Evolutionary conservation across 345 rosid species (phyloP).

Genomic region (Populus nigra): DNA sequence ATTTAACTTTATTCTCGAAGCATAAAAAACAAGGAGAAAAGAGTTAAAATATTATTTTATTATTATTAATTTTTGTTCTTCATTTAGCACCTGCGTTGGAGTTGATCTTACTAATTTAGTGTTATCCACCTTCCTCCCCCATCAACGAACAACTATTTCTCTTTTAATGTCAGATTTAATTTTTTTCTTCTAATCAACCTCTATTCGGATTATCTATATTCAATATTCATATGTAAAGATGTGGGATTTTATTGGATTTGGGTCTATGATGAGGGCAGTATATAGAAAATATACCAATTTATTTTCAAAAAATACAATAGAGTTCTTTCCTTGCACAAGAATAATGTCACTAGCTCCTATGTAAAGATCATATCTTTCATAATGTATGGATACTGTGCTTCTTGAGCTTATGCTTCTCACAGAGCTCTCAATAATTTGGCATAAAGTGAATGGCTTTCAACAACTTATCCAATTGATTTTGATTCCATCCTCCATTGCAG

Average conservation of each 20-base stretch:
- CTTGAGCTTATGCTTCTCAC: neutral
- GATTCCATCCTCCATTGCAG: neutral
- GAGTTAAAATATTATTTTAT: no score
- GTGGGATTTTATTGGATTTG: neutral
- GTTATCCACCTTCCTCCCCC: no score
- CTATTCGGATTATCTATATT: no score
- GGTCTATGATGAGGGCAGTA: neutral
- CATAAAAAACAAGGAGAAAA: no score
- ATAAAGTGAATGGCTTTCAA: conserved; percentile 2
- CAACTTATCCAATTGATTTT: neutral
- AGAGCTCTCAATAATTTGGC: neutral
- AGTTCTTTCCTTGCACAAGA: neutral
- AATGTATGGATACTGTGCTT: neutral
- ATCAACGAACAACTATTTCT: no score
- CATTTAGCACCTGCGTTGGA: no score
- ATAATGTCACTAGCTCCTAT: neutral
- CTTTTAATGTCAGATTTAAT: no score
- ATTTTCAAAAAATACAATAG: neutral
- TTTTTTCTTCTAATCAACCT: no score
- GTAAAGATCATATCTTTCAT: neutral
- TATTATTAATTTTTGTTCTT: no score
- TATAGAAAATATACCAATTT: neutral
- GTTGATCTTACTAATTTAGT: no score
- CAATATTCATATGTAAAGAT: no score
- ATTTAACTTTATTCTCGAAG: no score